A percentile compares a stretch with the other conserved stretches of the same genome.
phyloP scores from a whole-genome alignment of 192 early-diverging fungal genomes.

The Pilobolus umbonatus region DNA sequence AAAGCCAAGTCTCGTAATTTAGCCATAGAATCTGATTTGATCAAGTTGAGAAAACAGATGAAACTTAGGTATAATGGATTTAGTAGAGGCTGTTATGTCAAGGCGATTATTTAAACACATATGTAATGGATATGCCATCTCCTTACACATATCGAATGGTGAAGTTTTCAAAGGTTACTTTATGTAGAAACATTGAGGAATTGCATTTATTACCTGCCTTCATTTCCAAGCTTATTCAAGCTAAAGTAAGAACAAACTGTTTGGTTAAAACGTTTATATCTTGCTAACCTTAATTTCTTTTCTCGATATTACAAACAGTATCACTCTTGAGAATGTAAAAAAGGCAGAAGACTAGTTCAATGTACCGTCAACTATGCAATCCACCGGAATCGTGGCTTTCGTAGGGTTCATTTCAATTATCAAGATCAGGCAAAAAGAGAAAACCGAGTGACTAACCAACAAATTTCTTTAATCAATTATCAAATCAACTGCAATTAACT shows the following conservation, averaged over 20 bases:
- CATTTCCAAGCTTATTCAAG: slow-evolving; percentile 4
- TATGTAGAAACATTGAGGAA: slow-evolving; percentile 2
- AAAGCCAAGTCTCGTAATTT: not conserved
- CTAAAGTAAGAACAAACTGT: slow-evolving; percentile 10
- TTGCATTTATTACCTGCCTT: slow-evolving; percentile 1
- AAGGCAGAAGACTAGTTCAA: slow-evolving; percentile 4
- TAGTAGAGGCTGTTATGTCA: not conserved
- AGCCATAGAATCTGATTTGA: not conserved
- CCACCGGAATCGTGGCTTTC: not conserved
- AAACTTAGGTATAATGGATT: not conserved
- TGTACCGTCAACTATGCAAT: slow-evolving; percentile 3
- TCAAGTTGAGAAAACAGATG: slow-evolving; percentile 6
- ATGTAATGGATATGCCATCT: slow-evolving; percentile 7
- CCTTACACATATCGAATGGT: not conserved
- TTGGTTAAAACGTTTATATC: slow-evolving; percentile 8
- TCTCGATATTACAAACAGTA: slow-evolving; percentile 10
- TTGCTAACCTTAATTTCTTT: slow-evolving; percentile 10
- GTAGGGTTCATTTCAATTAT: not conserved
- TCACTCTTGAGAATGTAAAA: slow-evolving; percentile 2
- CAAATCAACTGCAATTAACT: slow-evolving; percentile 1
- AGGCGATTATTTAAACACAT: not conserved
- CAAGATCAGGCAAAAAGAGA: slow-evolving; percentile 13
- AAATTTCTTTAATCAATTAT: not conserved
- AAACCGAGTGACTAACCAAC: slow-evolving; percentile 5
- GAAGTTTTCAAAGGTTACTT: not conserved